Conservation (phyloP, 371 early-diverging fungal genomes). For the Coemansia sp. region DNA sequence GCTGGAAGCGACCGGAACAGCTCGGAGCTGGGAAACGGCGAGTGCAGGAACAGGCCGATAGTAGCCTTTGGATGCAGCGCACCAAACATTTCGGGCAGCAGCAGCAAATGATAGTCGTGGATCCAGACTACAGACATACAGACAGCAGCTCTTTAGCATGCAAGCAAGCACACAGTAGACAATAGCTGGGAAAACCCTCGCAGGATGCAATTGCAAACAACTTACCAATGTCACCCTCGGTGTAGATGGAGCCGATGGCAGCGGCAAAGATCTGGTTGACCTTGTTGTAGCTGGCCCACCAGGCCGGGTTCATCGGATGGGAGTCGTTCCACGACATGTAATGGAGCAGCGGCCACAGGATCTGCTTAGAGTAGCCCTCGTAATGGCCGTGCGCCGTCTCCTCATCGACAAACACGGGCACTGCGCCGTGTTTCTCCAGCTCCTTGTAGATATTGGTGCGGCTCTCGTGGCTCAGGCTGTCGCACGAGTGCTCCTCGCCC, state of each 20-base stretch:
- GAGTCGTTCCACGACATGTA: slow-evolving; percentile 82
- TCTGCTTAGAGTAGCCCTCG: slow-evolving; percentile 76
- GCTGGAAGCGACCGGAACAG: slow-evolving; percentile 86
- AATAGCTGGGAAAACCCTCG: too few species aligned
- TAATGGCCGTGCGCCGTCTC: slow-evolving; percentile 59
- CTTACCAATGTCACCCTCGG: slow-evolving; percentile 70
- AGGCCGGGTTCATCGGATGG: slow-evolving; percentile 57
- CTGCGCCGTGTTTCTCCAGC: slow-evolving; percentile 43
- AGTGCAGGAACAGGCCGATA: slow-evolving; percentile 96
- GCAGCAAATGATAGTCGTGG: slow-evolving; percentile 97
- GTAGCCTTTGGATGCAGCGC: slow-evolving; percentile 70
- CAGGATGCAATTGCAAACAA: too few species aligned
- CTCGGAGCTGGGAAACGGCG: slow-evolving; percentile 94
- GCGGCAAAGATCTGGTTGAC: slow-evolving; percentile 84
- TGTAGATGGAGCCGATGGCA: slow-evolving; percentile 65
- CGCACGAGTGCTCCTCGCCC: slow-evolving; percentile 46
- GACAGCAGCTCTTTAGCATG: too few species aligned
- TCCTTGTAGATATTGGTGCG: slow-evolving; percentile 32
- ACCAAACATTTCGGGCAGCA: slow-evolving; percentile 88
- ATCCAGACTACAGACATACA: slow-evolving; percentile 73
- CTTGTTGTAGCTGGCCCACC: slow-evolving; percentile 78
- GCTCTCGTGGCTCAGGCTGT: slow-evolving; percentile 33
- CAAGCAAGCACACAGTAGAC: too few species aligned
- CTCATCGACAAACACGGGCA: slow-evolving; percentile 66
- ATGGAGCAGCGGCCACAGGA: slow-evolving; percentile 97